Conservation (phyloP, 805 yeast species). For the Zygoascus ofunaensis region DNA sequence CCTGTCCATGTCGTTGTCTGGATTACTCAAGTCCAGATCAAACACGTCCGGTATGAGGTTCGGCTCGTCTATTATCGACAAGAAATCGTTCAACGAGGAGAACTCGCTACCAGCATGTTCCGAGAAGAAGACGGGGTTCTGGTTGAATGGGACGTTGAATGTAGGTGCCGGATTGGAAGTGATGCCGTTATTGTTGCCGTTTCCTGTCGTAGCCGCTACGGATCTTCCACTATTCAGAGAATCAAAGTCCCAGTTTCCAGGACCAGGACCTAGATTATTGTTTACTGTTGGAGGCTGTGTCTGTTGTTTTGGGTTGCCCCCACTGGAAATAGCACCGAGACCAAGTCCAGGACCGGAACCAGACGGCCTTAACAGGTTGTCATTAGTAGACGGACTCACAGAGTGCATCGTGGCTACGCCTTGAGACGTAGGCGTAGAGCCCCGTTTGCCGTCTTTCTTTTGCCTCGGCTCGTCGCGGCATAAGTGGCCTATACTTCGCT, state of each 20-base stretch:
- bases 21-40: not conserved
- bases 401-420: not conserved
- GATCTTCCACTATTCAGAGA: not conserved
- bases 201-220: not conserved
- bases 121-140: conserved; percentile 63
- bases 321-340: not conserved
- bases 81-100: conserved; percentile 77
- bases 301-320: not conserved
- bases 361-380: not conserved
- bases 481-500: conserved; percentile 78
- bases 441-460: not conserved
- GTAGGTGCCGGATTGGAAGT: not conserved
- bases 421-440: not conserved
- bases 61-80: conserved; percentile 77
- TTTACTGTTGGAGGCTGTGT: not conserved
- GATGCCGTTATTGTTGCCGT: not conserved
- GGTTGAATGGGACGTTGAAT: conserved; percentile 16
- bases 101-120: conserved; percentile 93
- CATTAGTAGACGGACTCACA: not conserved
- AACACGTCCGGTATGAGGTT: not conserved
- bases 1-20: not conserved
- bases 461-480: conserved; percentile 61
- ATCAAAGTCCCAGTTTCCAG: not conserved
- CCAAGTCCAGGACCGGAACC: not conserved
- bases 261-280: not conserved